Evolutionary conservation across 2,329 filamentous ascomycete genomes (phyloP), one percentile per base, ranked within the genome.

Genomic region (Alternaria arbusti): DNA sequence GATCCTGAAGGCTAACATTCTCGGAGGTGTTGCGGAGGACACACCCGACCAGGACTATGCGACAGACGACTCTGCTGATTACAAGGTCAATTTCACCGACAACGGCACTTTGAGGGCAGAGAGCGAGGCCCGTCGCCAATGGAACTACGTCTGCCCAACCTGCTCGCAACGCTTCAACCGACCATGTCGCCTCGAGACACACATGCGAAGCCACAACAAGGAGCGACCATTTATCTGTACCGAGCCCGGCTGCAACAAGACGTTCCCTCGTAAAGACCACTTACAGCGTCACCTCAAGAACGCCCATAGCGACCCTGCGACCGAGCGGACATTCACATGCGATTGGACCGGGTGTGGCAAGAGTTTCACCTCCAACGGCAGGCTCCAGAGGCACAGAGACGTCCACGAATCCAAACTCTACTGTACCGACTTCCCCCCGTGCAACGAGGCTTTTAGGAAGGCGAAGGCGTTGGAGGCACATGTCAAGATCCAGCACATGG

Each of bases 111-210:
- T 61, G 30, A 68, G 76, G 57, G 76, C 76, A 26, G 67, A 71
- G 6, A 77, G 75, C 56, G 77, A 78, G 68, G 74, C 75, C 10
- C 89, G 88, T 65, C 45, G 92, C 88, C 76, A 85, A 62, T 97
- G 96, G 83, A 94, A 88, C 6, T 90, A 94, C 67, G 83, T 84
- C 58, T 97, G 95, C 81, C 89, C 90, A 1, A 90, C 85, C 67
- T 98, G 95, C 77, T 82, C 83, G 61, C 96, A 96, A 81, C 89
- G 90, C 7, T 98, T 96, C 84, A 97, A 97, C 78, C 90, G 95
- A 4, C 94, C 93, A 1, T 91, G 91, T 32, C 89, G 93, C 26
- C 85, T 97, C 5, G 86, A 90, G 63, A 89, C 69, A 15, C 95
- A 98, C 74, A 82, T 95, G 23, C 87, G 93, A 67, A 94, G 91